Percentiles rank a stretch among this genome's conserved stretches.
phyloP scores from a whole-genome alignment of 2,329 filamentous ascomycete genomes.

The Fusarium pseudograminearum region DNA sequence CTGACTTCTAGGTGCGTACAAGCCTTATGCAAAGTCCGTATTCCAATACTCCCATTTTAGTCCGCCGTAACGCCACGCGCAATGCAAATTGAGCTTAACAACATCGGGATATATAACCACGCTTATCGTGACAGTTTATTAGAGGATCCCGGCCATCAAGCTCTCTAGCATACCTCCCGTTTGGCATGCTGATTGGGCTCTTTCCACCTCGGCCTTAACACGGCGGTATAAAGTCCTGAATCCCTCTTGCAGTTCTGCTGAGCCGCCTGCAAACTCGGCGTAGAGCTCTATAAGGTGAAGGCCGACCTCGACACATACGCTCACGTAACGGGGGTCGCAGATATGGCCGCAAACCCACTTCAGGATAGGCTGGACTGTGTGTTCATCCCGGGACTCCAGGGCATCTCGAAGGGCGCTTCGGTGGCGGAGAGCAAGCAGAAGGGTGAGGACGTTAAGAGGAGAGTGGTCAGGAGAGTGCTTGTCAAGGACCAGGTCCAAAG shows the following conservation, averaged over 20 bases:
- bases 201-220: conserved; percentile 82
- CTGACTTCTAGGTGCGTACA: conserved; percentile 18
- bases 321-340: conserved; percentile 83
- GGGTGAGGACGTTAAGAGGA: conserved; percentile 75
- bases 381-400: conserved; percentile 83
- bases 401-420: conserved; percentile 86
- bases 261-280: conserved; percentile 80
- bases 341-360: conserved; percentile 86
- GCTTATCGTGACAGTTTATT: conserved; percentile 28
- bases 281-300: conserved; percentile 90
- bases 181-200: conserved; percentile 83
- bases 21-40: conserved; percentile 36
- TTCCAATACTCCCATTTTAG: conserved; percentile 45
- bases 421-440: conserved; percentile 87
- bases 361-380: conserved; percentile 83
- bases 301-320: conserved; percentile 84
- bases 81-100: conserved; percentile 46
- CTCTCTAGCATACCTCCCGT: conserved; percentile 89
- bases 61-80: conserved; percentile 47
- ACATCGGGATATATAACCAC: conserved; percentile 41
- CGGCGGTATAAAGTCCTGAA: conserved; percentile 76
- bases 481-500: conserved; percentile 83
- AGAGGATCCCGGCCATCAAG: conserved; percentile 58
- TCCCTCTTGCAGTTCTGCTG: conserved; percentile 76
- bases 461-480: conserved; percentile 64